Evolutionary conservation across 176 grass and related monocot genomes (phyloP).

Genomic region (Oryza meridionalis): DNA sequence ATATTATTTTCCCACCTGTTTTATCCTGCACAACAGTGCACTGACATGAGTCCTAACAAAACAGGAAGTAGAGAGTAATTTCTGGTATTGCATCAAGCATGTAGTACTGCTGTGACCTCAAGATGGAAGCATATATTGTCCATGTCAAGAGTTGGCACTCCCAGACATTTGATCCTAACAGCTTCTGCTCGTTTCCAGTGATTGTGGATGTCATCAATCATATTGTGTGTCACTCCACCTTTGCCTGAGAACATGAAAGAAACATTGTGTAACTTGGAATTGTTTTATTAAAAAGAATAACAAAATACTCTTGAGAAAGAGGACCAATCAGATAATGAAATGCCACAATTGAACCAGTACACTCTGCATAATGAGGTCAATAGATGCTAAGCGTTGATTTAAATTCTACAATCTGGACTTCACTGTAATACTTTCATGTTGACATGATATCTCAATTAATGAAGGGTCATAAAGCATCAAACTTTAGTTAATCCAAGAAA

Average conservation of each 20-base stretch:
- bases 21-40: slow-evolving; percentile 59
- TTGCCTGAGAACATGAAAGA: slow-evolving; percentile 48
- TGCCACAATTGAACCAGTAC: background rate
- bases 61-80: background rate
- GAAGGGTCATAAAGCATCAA: background rate
- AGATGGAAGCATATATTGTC: slow-evolving; percentile 78
- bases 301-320: too few relatives aligned
- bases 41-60: slow-evolving; percentile 20
- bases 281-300: background rate
- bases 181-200: slow-evolving; percentile 78
- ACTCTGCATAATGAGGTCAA: background rate
- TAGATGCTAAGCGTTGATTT: background rate
- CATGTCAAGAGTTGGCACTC: slow-evolving; percentile 79
- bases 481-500: background rate
- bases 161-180: slow-evolving; percentile 77
- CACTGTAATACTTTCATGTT: background rate
- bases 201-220: slow-evolving; percentile 83
- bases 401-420: background rate
- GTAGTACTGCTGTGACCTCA: slow-evolving; percentile 54
- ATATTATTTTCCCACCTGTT: slow-evolving; percentile 72
- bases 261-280: slow-evolving; percentile 3
- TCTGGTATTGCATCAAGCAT: background rate
- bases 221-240: slow-evolving; percentile 74
- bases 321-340: background rate
- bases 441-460: background rate